phyloP scores from a whole-genome alignment of 257 asterid genomes.

The Primulina tabacum region DNA sequence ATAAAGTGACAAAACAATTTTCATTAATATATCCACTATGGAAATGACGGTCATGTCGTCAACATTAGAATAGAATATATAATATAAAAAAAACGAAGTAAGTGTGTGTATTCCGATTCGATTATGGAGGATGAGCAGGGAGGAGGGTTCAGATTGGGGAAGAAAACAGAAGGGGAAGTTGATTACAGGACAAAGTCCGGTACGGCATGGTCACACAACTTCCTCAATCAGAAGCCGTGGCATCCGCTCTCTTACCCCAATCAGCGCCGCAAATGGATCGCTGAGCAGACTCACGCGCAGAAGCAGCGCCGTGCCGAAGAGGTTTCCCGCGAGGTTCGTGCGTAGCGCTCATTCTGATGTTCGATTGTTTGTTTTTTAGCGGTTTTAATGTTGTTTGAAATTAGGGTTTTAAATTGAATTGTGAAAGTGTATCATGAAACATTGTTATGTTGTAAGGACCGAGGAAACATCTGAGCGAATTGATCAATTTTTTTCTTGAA shows the following conservation, averaged over 20 bases:
- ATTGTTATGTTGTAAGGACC: too few relatives aligned
- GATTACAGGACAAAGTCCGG: slow-evolving; percentile 90
- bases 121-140: slow-evolving; percentile 70
- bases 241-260: slow-evolving; percentile 98
- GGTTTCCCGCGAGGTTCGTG: slow-evolving; percentile 78
- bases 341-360: neutral
- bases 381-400: neutral
- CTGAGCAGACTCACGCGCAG: slow-evolving; percentile 89
- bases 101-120: too few relatives aligned
- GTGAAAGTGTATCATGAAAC: too few relatives aligned
- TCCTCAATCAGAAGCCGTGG: slow-evolving; percentile 98
- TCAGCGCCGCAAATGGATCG: slow-evolving; percentile 99
- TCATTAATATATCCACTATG: too few relatives aligned
- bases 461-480: too few relatives aligned
- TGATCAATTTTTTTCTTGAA: slow-evolving; percentile 7
- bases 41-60: too few relatives aligned
- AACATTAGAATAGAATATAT: too few relatives aligned
- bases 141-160: slow-evolving; percentile 49
- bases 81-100: too few relatives aligned
- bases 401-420: neutral
- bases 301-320: slow-evolving; percentile 73
- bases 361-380: neutral
- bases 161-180: slow-evolving; percentile 80
- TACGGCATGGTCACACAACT: slow-evolving; percentile 95
- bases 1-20: too few relatives aligned